Conservation (phyloP, 129 eudicot genomes). For the Helianthus tuberosus region DNA sequence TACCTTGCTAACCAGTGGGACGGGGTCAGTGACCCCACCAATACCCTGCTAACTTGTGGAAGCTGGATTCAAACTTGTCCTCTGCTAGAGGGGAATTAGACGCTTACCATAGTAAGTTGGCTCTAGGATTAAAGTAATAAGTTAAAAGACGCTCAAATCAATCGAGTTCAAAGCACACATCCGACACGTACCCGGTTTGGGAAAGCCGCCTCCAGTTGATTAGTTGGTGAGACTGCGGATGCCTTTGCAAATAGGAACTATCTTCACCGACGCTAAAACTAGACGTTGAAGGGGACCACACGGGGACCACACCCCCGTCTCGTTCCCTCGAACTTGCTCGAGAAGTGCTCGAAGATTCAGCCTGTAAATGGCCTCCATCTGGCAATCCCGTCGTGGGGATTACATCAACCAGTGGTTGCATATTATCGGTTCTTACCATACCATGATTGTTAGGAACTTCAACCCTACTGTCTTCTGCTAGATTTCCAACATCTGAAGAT, state of each 20-base stretch:
- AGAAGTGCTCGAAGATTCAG: constrained; percentile 62
- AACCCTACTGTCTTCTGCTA: constrained; percentile 55
- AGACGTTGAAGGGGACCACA: constrained; percentile 81
- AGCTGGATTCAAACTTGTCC: too few species aligned
- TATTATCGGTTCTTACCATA: constrained; percentile 32
- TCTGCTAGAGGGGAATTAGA: background rate
- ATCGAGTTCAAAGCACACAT: background rate
- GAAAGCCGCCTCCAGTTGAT: constrained; percentile 79
- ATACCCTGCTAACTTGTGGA: too few species aligned
- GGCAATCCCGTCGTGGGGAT: constrained; percentile 35
- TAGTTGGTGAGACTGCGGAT: constrained; percentile 71
- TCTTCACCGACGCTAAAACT: constrained; percentile 59
- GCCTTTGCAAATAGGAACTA: constrained; percentile 75
- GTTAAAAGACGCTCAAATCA: background rate
- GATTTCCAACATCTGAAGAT: constrained; percentile 43
- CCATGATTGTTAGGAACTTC: constrained; percentile 76
- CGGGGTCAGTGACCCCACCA: too few species aligned
- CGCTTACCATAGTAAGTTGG: background rate
- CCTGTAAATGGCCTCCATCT: constrained; percentile 60
- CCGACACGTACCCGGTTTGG: constrained; percentile 69
- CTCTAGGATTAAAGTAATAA: background rate
- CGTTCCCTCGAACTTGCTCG: constrained; percentile 53
- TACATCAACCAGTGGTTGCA: constrained; percentile 17
- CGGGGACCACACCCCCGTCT: constrained; percentile 85
- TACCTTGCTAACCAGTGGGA: too few species aligned